Conservation (phyloP, 1,284 basidiomycete species). For the Sanghuangporus sanghuang region DNA sequence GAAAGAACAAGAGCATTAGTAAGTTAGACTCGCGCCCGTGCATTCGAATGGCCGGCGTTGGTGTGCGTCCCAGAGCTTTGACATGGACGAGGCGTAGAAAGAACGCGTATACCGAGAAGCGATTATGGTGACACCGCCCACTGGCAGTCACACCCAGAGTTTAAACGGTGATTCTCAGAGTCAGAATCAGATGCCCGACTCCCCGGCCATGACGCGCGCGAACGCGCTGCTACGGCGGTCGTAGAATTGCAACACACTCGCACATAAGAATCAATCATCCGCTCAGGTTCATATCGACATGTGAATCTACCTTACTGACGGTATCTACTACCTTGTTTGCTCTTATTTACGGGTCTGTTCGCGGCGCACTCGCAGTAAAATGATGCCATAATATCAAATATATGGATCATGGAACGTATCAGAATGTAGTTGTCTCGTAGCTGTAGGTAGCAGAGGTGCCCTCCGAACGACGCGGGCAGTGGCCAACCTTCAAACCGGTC, state of each 20-base stretch:
- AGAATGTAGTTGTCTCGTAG: background rate
- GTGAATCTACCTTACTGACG: background rate
- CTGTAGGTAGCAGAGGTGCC: background rate
- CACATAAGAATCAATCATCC: background rate
- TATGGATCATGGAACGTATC: background rate
- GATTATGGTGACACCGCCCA: background rate
- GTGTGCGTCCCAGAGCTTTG: background rate
- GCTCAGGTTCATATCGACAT: background rate
- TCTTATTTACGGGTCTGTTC: background rate
- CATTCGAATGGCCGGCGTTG: too few relatives aligned
- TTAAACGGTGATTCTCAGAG: background rate
- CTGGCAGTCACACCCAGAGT: background rate
- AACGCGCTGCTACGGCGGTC: background rate
- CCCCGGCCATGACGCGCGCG: background rate
- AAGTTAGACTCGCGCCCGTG: background rate
- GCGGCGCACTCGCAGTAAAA: background rate
- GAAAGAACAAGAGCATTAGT: background rate
- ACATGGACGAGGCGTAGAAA: slow-evolving; percentile 7
- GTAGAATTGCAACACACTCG: background rate
- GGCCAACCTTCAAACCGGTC: background rate
- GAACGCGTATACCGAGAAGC: slow-evolving; percentile 1
- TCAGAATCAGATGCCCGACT: background rate
- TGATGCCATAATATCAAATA: background rate
- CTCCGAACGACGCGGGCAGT: background rate
- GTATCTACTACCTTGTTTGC: background rate